These are phyloP conservation scores for Clarireedia monteithiana DNA, from an alignment of 2,329 filamentous ascomycete genomes.

Conservation along the genomic window DNA sequence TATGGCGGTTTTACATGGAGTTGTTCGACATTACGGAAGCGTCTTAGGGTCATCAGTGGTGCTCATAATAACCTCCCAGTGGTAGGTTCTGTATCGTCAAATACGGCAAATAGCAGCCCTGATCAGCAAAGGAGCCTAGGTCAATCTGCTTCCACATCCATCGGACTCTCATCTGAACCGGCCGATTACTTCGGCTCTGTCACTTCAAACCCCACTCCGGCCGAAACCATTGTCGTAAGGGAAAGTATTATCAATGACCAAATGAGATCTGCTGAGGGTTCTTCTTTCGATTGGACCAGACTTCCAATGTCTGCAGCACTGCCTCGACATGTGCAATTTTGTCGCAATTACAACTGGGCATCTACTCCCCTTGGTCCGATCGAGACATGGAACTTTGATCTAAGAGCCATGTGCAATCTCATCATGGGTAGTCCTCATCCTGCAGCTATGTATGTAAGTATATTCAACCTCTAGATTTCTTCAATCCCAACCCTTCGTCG, in stretches of 20 bases:
- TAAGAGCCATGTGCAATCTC: constrained; percentile 72
- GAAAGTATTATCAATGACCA: neutral
- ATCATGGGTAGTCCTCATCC: constrained; percentile 74
- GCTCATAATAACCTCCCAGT: constrained; percentile 25
- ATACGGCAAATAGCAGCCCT: neutral
- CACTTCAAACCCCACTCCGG: neutral
- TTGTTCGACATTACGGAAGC: constrained; percentile 58
- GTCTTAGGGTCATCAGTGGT: constrained; percentile 62
- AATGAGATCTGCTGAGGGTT: constrained; percentile 10
- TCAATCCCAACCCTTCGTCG: neutral
- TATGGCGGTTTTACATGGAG: constrained; percentile 65
- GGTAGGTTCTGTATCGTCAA: neutral
- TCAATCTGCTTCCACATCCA: neutral
- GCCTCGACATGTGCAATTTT: constrained; percentile 65
- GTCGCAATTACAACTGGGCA: constrained; percentile 65
- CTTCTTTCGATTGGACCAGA: constrained; percentile 72
- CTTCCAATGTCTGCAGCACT: constrained; percentile 56
- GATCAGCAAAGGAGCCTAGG: neutral
- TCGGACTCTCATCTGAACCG: neutral
- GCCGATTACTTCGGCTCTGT: constrained; percentile 26
- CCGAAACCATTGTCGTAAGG: neutral
- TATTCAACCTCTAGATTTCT: neutral
- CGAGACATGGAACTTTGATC: constrained; percentile 61
- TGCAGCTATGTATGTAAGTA: constrained; percentile 55
- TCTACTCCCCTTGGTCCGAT: constrained; percentile 68